These are phyloP conservation scores for Xylariaceae sp. DNA, from an alignment of 2,329 filamentous ascomycete genomes.

Conservation along the genomic window DNA sequence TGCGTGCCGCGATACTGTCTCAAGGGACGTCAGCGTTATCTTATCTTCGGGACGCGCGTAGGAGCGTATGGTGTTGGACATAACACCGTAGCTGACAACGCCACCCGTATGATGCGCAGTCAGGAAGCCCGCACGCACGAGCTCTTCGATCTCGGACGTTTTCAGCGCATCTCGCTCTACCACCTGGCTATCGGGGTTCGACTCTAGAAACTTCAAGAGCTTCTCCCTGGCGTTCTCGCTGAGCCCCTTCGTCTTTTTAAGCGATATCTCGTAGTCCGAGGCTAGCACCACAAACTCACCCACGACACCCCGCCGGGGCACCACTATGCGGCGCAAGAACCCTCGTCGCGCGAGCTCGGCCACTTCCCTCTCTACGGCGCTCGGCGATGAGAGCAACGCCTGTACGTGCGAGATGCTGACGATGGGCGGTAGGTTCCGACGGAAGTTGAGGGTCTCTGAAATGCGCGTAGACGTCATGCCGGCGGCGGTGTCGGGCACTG, in stretches of 20 bases:
- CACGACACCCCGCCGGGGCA: slow-evolving; percentile 65
- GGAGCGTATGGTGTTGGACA: slow-evolving; percentile 46
- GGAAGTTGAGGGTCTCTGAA: slow-evolving; percentile 68
- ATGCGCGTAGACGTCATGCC: slow-evolving; percentile 71
- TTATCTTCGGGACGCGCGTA: slow-evolving; percentile 59
- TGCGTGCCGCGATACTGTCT: slow-evolving; percentile 67
- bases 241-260: slow-evolving; percentile 47
- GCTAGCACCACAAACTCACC: slow-evolving; percentile 71
- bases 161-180: slow-evolving; percentile 43
- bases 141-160: slow-evolving; percentile 47
- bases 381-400: slow-evolving; percentile 67
- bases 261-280: slow-evolving; percentile 59
- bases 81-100: slow-evolving; percentile 43
- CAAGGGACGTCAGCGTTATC: slow-evolving; percentile 65
- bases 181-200: slow-evolving; percentile 55
- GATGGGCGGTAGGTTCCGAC: slow-evolving; percentile 65
- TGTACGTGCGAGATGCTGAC: slow-evolving; percentile 72
- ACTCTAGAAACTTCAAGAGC: slow-evolving; percentile 59
- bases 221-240: slow-evolving; percentile 53
- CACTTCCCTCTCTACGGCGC: slow-evolving; percentile 71
- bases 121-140: slow-evolving; percentile 72
- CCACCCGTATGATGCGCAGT: slow-evolving; percentile 54
- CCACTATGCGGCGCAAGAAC: slow-evolving; percentile 64
- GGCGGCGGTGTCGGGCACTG: slow-evolving; percentile 61
- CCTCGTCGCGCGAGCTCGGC: slow-evolving; percentile 65